These are phyloP conservation scores for Eucalyptus leucophloia DNA, from an alignment of 345 rosid species.

Conservation along the genomic window DNA sequence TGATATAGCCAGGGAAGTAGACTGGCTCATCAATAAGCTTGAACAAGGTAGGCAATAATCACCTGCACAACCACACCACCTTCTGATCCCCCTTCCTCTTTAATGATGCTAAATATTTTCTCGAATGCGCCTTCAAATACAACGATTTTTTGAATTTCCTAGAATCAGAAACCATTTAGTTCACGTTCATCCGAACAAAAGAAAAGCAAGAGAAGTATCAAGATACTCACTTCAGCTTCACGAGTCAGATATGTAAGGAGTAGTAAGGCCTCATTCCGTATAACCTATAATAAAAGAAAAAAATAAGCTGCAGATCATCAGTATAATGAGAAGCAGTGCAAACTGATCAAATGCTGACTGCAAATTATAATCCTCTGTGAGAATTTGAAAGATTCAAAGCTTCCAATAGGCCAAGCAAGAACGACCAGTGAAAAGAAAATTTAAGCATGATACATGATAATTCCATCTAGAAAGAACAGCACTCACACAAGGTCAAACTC, in stretches of 20 bases:
- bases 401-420: neutral
- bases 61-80: conserved; percentile 99
- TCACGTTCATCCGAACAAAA: neutral
- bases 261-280: conserved; percentile 86
- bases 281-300: conserved; percentile 50
- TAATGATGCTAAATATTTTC: conserved; percentile 84
- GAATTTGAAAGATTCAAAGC: neutral
- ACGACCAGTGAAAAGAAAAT: neutral
- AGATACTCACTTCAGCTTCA: conserved; percentile 73
- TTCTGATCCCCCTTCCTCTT: conserved; percentile 95
- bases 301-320: neutral
- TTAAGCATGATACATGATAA: neutral
- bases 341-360: neutral
- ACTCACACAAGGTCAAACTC: neutral
- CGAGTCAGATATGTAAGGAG: conserved; percentile 95
- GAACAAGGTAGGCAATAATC: neutral
- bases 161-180: neutral
- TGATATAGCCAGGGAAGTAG: neutral
- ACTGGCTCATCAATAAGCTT: neutral
- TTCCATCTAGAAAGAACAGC: neutral
- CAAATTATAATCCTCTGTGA: neutral
- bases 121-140: conserved; percentile 99
- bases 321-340: neutral
- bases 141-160: conserved; percentile 98
- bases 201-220: neutral